A percentile compares a stretch with the other conserved stretches of the same genome.
Evolutionary conservation across 345 rosid genomes (phyloP).

Genomic region (Populus davidiana): DNA sequence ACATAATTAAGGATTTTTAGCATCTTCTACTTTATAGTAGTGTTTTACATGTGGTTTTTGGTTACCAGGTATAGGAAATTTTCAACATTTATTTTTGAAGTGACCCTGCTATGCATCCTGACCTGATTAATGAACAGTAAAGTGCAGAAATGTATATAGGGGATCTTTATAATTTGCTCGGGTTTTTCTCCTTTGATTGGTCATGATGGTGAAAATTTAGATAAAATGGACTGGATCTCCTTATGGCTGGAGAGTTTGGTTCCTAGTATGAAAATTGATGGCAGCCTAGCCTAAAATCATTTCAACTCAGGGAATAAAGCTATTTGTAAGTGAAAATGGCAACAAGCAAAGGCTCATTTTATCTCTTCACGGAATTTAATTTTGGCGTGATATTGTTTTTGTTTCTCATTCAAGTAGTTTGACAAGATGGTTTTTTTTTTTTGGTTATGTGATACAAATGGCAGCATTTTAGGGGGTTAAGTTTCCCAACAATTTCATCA

Average conservation of each 20-base stretch:
- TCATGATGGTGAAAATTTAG: not conserved
- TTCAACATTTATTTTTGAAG: not conserved
- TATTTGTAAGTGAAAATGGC: not conserved
- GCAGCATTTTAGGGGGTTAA: constrained; percentile 92
- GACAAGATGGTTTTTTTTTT: not conserved
- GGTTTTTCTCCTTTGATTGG: not conserved
- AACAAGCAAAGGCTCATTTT: not conserved
- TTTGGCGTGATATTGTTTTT: not conserved
- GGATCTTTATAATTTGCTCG: not conserved
- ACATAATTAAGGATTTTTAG: no score
- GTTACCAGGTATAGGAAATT: not conserved
- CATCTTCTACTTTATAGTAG: not conserved
- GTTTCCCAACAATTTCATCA: constrained; percentile 94
- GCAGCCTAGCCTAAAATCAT: not conserved
- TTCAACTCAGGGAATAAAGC: not conserved
- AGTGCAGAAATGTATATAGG: not conserved
- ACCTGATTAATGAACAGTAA: no score
- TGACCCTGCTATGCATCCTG: not conserved
- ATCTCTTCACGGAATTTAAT: not conserved
- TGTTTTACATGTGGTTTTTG: not conserved
- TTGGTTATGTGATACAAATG: constrained; percentile 18
- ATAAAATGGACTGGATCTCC: not conserved
- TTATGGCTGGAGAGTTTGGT: not conserved
- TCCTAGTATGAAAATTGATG: not conserved
- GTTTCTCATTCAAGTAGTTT: not conserved